Conservation (phyloP, 805 yeast genomes). For the Diddensiella santjacobensis region DNA sequence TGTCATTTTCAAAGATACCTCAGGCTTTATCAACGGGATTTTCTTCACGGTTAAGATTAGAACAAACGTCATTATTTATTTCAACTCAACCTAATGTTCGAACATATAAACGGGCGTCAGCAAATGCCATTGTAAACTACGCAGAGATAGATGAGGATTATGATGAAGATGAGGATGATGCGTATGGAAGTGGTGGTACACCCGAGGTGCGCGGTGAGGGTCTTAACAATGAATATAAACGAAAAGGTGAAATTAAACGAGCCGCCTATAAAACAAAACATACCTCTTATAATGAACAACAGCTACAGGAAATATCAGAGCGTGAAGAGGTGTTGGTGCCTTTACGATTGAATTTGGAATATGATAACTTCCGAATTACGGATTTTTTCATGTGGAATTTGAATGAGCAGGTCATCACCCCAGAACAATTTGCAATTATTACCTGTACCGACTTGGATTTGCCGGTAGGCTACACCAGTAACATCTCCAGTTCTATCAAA, state of each 20-base stretch:
- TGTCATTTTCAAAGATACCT: constrained; percentile 34
- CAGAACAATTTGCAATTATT: constrained; percentile 68
- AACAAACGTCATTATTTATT: constrained; percentile 66
- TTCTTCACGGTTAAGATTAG: constrained; percentile 65
- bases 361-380: constrained; percentile 48
- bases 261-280: constrained; percentile 42
- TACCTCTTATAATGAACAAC: constrained; percentile 34
- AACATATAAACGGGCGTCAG: constrained; percentile 65
- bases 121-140: constrained; percentile 60
- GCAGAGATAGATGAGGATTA: constrained; percentile 76
- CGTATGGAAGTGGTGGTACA: constrained; percentile 4
- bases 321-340: constrained; percentile 53
- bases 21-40: constrained; percentile 81
- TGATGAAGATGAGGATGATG: constrained; percentile 45
- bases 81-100: constrained; percentile 72
- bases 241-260: constrained; percentile 32
- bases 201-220: constrained; percentile 5
- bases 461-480: constrained; percentile 54
- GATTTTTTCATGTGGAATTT: constrained; percentile 76
- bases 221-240: constrained; percentile 5
- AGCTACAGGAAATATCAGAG: constrained; percentile 40
- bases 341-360: constrained; percentile 57
- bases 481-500: constrained; percentile 66
- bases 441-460: constrained; percentile 82
- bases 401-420: constrained; percentile 61